Evolutionary conservation across 2,329 filamentous ascomycete species (phyloP).

Genomic region (Exophiala xenobiotica): DNA sequence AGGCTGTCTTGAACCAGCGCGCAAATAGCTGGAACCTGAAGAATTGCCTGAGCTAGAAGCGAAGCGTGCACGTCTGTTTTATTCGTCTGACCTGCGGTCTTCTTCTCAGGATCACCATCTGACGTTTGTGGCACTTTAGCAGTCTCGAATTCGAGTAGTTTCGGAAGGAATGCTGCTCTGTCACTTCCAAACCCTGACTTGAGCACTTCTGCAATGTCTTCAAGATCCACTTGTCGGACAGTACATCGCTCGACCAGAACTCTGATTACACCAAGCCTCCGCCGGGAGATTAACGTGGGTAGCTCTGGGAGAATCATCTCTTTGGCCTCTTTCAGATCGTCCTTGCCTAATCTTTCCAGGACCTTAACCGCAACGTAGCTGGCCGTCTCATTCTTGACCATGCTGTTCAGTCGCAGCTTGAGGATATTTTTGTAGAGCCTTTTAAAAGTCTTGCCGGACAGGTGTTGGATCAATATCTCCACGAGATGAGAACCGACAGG

Average conservation of each 20-base stretch:
- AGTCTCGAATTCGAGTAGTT: constrained; percentile 59
- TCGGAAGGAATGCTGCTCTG: constrained; percentile 52
- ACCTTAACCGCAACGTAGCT: constrained; percentile 82
- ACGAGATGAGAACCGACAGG: constrained; percentile 84
- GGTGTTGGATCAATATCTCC: constrained; percentile 77
- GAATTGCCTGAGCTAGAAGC: constrained; percentile 75
- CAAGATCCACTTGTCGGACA: constrained; percentile 61
- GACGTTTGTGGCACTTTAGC: constrained; percentile 48
- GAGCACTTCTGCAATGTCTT: constrained; percentile 56
- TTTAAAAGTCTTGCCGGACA: constrained; percentile 89
- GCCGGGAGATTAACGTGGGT: constrained; percentile 68
- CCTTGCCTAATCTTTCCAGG: constrained; percentile 78
- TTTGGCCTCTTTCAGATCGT: constrained; percentile 75
- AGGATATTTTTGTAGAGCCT: constrained; percentile 77
- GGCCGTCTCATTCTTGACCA: constrained; percentile 86
- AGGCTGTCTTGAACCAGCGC: constrained; percentile 73
- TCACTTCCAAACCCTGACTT: constrained; percentile 58
- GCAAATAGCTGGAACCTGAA: constrained; percentile 69
- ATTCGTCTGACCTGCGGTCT: constrained; percentile 34
- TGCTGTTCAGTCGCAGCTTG: constrained; percentile 72
- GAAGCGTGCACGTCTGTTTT: constrained; percentile 66
- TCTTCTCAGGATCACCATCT: constrained; percentile 49
- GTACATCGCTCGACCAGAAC: constrained; percentile 79
- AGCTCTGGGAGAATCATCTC: constrained; percentile 72
- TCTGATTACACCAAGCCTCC: constrained; percentile 75